Evolutionary conservation across 495 filamentous ascomycete genomes (phyloP).

Genomic region (Cryomyces antarcticus): DNA sequence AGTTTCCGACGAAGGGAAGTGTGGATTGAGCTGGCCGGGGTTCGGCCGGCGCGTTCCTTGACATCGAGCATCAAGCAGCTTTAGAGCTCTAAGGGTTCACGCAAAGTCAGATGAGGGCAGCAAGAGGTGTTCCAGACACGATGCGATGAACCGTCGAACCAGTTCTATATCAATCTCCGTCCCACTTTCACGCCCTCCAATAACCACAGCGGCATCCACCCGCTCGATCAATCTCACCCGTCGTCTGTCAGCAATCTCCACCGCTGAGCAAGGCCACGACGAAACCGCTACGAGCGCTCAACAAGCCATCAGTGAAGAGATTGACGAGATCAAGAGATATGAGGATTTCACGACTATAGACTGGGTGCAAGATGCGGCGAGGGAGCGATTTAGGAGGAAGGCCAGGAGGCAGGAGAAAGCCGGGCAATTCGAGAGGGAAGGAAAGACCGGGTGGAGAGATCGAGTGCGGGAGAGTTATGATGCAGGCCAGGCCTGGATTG

Average conservation of each 20-base stretch:
- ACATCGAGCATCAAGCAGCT: too few species aligned
- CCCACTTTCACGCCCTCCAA: conserved; percentile 4
- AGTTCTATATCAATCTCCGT: conserved; percentile 13
- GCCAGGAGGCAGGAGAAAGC: conserved; percentile 50
- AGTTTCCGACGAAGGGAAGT: too few species aligned
- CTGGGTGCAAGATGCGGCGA: conserved; percentile 94
- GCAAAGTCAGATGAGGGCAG: too few species aligned
- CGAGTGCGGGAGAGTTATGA: conserved; percentile 78
- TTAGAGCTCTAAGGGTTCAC: too few species aligned
- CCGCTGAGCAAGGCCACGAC: conserved; percentile 37
- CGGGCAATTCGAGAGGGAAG: conserved; percentile 55
- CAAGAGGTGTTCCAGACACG: neutral
- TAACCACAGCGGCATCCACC: conserved; percentile 19
- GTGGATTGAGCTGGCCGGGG: too few species aligned
- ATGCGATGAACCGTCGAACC: conserved; percentile 22
- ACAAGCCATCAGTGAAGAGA: conserved; percentile 63
- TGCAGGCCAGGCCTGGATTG: conserved; percentile 94
- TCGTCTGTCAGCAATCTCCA: conserved; percentile 51
- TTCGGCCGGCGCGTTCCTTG: too few species aligned
- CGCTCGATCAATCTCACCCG: conserved; percentile 36
- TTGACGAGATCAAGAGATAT: conserved; percentile 93
- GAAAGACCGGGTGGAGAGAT: conserved; percentile 58
- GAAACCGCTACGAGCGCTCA: conserved; percentile 24
- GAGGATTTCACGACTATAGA: conserved; percentile 98
- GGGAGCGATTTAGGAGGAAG: conserved; percentile 67